Evolutionary conservation across 2,329 filamentous ascomycete genomes (phyloP).

Genomic region (Talaromyces funiculosus): DNA sequence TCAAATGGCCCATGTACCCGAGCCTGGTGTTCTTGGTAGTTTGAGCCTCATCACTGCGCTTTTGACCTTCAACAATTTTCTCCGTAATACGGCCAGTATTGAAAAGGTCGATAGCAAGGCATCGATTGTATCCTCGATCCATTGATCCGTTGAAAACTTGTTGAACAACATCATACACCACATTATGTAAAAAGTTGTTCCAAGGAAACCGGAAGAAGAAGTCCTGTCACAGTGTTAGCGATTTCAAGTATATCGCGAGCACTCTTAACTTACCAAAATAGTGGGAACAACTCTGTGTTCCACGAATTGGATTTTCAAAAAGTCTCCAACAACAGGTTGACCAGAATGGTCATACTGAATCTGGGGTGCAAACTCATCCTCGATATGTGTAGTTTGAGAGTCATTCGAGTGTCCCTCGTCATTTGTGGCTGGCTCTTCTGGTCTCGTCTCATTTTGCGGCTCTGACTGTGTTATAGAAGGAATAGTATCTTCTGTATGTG

Average conservation of each 20-base stretch:
- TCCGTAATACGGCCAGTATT: conserved; percentile 84
- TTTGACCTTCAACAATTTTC: conserved; percentile 86
- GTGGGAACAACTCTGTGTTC: conserved; percentile 91
- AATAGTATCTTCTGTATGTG: conserved; percentile 63
- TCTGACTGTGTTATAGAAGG: conserved; percentile 36
- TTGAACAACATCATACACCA: conserved; percentile 97
- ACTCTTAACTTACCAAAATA: conserved; percentile 72
- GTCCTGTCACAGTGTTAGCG: conserved; percentile 51
- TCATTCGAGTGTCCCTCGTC: conserved; percentile 4
- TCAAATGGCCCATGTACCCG: conserved; percentile 97
- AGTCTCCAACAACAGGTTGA: conserved; percentile 83
- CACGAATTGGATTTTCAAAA: conserved; percentile 93
- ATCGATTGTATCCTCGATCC: conserved; percentile 89
- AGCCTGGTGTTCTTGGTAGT: conserved; percentile 78
- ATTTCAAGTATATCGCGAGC: not conserved
- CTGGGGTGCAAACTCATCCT: conserved; percentile 27
- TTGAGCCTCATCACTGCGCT: conserved; percentile 79
- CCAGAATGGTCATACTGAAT: conserved; percentile 58
- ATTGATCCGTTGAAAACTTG: conserved; percentile 98
- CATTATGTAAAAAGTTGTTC: conserved; percentile 99
- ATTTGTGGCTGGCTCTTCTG: not conserved
- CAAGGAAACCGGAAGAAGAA: conserved; percentile 99
- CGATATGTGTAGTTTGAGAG: conserved; percentile 18
- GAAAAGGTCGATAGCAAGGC: conserved; percentile 85
- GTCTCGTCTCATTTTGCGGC: conserved; percentile 16